Conservation (phyloP, 192 early-diverging fungal genomes). For the Coemansia erecta region DNA sequence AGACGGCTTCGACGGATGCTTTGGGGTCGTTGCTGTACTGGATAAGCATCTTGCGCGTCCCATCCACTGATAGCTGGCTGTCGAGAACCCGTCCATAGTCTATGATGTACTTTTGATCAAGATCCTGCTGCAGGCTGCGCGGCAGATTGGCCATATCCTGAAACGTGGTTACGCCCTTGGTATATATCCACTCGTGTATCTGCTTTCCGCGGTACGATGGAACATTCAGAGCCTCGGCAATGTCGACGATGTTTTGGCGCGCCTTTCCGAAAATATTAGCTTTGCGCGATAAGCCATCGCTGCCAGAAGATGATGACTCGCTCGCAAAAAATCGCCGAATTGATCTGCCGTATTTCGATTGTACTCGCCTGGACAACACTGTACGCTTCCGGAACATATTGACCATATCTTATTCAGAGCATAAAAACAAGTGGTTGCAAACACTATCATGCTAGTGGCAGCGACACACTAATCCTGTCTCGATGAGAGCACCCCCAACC, state of each 20-base stretch:
- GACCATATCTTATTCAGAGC: too few relatives aligned
- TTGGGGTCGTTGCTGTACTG: conserved; percentile 57
- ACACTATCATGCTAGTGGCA: too few relatives aligned
- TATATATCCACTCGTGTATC: conserved; percentile 43
- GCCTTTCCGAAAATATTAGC: conserved; percentile 35
- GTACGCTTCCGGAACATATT: too few relatives aligned
- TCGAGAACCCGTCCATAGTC: conserved; percentile 59
- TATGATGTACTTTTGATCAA: conserved; percentile 55
- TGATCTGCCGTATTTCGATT: background rate
- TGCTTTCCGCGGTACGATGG: conserved; percentile 36
- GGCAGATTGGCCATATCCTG: conserved; percentile 68
- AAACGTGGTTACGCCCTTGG: conserved; percentile 59
- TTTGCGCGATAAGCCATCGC: background rate
- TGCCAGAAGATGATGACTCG: background rate
- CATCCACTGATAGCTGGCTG: conserved; percentile 56
- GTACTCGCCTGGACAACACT: too few relatives aligned
- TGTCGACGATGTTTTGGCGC: conserved; percentile 13
- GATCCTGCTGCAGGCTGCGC: conserved; percentile 45
- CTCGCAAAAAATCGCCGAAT: background rate
- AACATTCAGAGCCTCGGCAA: conserved; percentile 3
- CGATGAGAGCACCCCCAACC: too few relatives aligned
- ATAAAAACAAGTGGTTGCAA: too few relatives aligned
- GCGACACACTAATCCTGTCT: too few relatives aligned
- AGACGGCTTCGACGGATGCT: conserved; percentile 71
- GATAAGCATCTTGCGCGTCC: conserved; percentile 63